Conservation (phyloP, 2,329 filamentous ascomycete genomes). For the Penicillium sp. region DNA sequence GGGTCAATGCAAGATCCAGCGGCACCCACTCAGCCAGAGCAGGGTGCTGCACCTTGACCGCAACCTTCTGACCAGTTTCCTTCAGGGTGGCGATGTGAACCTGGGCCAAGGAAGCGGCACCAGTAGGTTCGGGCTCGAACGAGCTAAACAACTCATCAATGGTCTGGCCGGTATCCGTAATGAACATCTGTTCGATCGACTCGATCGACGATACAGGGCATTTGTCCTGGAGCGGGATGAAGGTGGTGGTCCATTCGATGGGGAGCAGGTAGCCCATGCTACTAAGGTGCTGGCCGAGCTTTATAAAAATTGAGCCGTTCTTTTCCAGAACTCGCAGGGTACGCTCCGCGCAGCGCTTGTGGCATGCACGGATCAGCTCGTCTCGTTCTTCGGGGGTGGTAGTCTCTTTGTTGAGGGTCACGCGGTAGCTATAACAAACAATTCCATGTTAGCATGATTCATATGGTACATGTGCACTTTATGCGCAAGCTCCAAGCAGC, state of each 20-base stretch:
- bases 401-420: constrained; percentile 72
- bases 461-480: not conserved
- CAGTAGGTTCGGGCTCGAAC: constrained; percentile 80
- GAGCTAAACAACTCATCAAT: constrained; percentile 84
- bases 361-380: constrained; percentile 77
- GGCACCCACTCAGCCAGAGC: constrained; percentile 85
- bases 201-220: constrained; percentile 90
- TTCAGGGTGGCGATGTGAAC: constrained; percentile 87
- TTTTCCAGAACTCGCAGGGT: constrained; percentile 87
- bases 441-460: not conserved
- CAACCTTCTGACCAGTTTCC: constrained; percentile 81
- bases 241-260: constrained; percentile 90
- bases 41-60: constrained; percentile 96
- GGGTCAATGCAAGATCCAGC: constrained; percentile 82
- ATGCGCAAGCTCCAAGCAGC: too few species aligned
- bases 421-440: constrained; percentile 71
- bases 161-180: constrained; percentile 76
- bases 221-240: constrained; percentile 92
- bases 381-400: constrained; percentile 68
- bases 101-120: constrained; percentile 91
- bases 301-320: constrained; percentile 98
- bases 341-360: constrained; percentile 87
- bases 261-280: constrained; percentile 95
- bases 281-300: constrained; percentile 92
- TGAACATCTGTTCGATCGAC: constrained; percentile 85